Base-by-base conservation (phyloP, 2,329 filamentous ascomycete species). In the Plectosphaerella plurivora region DNA sequence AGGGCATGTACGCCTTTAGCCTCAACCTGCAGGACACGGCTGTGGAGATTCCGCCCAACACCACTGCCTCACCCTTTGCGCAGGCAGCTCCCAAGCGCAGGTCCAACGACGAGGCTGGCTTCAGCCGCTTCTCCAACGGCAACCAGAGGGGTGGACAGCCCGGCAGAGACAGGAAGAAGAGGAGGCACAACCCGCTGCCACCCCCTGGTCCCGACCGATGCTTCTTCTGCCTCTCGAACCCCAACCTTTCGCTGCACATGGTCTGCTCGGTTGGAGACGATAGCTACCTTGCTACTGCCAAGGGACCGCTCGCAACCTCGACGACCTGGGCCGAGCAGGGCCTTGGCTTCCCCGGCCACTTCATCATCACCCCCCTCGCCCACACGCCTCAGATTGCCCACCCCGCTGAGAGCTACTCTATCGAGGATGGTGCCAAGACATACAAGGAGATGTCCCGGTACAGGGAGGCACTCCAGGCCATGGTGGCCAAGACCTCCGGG, bases 201-300 rank as follows among this genome's bases (percentile, higher is more conserved):
- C 84, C 83, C 7, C 84, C 84, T 0, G 84, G 86, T 0, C 91
- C 90, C 2, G 86, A 87, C 50, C 81, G 87, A 62, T 99, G 94
- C 72, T 99, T 94, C 76, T 97, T 99, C 74, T 99, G 94, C 66
- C 79, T 99, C 11, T 92, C 90, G 6, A 97, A 96, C 67, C 84
- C 88, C 6, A 88, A 87, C 55, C 76, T 94, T 45, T 88, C 89
- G 50, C 87, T 87, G 1, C 93, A 99, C 70, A 88, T 99, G 69
- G 87, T 97, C 62, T 88, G 88, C 58, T 91, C 88, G 24, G 93
- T 99, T 57, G 94, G 89, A 50, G 86, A 91, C 16, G 88, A 96
- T 55, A 81, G 85, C 51, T 97, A 97, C 68, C 72, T 97, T 51
- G 96, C 94, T 25, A 94, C 88, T 22, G 91, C 94, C 54, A 97